Evolutionary conservation across 2,329 filamentous ascomycete species (phyloP).

Genomic region (Coleophoma eucalyptorum): DNA sequence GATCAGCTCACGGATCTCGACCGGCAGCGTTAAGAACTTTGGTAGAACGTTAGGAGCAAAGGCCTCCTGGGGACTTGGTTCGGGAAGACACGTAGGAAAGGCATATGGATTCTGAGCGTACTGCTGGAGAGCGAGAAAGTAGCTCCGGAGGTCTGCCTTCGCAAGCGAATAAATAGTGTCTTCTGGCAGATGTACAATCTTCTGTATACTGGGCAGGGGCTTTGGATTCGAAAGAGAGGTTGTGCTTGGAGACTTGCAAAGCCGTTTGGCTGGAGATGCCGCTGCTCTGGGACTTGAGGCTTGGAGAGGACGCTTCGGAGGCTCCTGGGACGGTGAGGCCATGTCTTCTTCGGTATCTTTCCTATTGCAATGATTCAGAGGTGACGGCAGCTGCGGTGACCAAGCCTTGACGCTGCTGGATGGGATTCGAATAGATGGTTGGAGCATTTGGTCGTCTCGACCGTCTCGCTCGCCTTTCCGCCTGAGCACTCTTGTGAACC

Average conservation of each 20-base stretch:
- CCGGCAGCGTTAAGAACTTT: slow-evolving; percentile 15
- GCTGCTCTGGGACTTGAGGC: neutral
- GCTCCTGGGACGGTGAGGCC: neutral
- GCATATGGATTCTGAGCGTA: slow-evolving; percentile 16
- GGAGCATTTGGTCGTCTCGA: neutral
- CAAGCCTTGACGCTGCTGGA: neutral
- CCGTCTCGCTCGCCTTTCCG: neutral
- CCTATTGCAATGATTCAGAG: neutral
- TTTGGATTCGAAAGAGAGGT: neutral
- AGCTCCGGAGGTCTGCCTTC: slow-evolving; percentile 17
- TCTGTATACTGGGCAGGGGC: slow-evolving; percentile 10
- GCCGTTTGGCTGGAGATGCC: neutral
- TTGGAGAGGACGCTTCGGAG: slow-evolving; percentile 2
- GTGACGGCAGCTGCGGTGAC: neutral
- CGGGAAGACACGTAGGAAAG: slow-evolving; percentile 1
- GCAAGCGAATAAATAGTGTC: slow-evolving; percentile 17
- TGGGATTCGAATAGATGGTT: neutral
- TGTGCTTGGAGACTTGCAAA: neutral
- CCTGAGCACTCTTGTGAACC: neutral
- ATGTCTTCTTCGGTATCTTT: neutral
- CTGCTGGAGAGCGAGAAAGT: slow-evolving; percentile 19
- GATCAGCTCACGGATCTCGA: slow-evolving; percentile 19
- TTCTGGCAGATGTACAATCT: slow-evolving; percentile 16
- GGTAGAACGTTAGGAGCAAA: slow-evolving; percentile 3
- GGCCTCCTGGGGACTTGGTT: neutral